Conservation (phyloP, 441 rosid genomes). For the Populus tomentosa region DNA sequence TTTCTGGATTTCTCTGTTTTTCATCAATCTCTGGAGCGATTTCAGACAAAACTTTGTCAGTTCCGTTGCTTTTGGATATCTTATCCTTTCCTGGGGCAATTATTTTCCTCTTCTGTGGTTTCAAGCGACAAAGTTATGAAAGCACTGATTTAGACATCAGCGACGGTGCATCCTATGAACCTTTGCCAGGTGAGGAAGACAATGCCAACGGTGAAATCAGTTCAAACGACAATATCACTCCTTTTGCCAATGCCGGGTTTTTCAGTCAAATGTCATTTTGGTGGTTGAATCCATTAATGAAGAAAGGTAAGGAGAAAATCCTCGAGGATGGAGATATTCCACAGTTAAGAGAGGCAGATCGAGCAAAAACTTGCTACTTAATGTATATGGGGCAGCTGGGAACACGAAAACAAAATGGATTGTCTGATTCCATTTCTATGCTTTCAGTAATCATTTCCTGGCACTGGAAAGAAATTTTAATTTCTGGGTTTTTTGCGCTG, state of each 20-base stretch:
- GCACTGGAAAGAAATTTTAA: constrained; percentile 38
- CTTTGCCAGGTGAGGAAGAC: constrained; percentile 27
- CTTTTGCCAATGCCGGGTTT: constrained; percentile 43
- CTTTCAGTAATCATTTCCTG: constrained; percentile 25
- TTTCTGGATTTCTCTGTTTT: constrained; percentile 34
- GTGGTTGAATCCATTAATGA: constrained; percentile 61
- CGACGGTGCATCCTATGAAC: constrained; percentile 25
- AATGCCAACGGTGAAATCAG: constrained; percentile 3
- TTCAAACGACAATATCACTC: constrained; percentile 25
- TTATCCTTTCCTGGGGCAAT: constrained; percentile 30
- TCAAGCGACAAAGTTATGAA: constrained; percentile 4
- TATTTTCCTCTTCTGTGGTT: constrained; percentile 20
- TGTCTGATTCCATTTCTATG: constrained; percentile 18
- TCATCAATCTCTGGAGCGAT: constrained; percentile 27
- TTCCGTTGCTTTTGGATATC: constrained; percentile 19
- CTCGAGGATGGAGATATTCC: constrained; percentile 45
- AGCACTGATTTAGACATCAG: neutral
- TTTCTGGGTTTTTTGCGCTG: constrained; percentile 46
- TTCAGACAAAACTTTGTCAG: constrained; percentile 1
- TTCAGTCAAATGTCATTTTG: constrained; percentile 41
- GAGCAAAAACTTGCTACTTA: constrained; percentile 39
- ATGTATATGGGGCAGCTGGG: constrained; percentile 24
- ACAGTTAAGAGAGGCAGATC: constrained; percentile 26
- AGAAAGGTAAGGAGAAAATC: constrained; percentile 35
- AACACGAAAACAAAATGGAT: constrained; percentile 20